phyloP scores from a whole-genome alignment of 192 early-diverging fungal genomes.

The Martensiomyces pterosporus region DNA sequence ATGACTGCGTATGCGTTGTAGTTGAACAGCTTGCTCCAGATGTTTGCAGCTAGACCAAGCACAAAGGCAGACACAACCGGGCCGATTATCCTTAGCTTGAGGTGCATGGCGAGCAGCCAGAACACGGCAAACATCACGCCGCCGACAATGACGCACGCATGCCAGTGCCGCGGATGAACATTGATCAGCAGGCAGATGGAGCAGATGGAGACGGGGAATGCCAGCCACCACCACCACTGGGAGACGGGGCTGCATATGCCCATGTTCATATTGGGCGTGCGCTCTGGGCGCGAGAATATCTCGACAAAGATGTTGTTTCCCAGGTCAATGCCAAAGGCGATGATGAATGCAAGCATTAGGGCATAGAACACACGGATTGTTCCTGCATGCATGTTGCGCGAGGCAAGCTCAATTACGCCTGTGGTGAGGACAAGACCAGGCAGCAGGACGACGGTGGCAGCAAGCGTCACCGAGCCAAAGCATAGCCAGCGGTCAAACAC shows the following conservation, averaged over 20 bases:
- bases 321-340: slow-evolving; percentile 65
- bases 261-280: slow-evolving; percentile 16
- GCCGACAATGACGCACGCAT: slow-evolving; percentile 59
- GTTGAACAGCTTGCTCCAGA: slow-evolving; percentile 61
- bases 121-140: slow-evolving; percentile 62
- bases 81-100: slow-evolving; percentile 51
- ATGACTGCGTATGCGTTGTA: slow-evolving; percentile 67
- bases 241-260: slow-evolving; percentile 21
- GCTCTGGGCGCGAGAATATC: slow-evolving; percentile 48
- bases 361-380: slow-evolving; percentile 71
- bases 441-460: slow-evolving; percentile 57
- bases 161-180: slow-evolving; percentile 57
- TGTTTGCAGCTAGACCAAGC: slow-evolving; percentile 67
- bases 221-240: slow-evolving; percentile 50
- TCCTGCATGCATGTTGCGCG: slow-evolving; percentile 83
- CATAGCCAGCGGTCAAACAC: slow-evolving; percentile 52
- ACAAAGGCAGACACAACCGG: slow-evolving; percentile 66
- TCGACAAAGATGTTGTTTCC: slow-evolving; percentile 55
- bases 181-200: slow-evolving; percentile 54
- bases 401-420: slow-evolving; percentile 75
- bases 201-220: slow-evolving; percentile 52
- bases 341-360: slow-evolving; percentile 69
- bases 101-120: slow-evolving; percentile 53
- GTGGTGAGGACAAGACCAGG: slow-evolving; percentile 74
- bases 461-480: slow-evolving; percentile 55